Conservation (phyloP, 2,329 filamentous ascomycete genomes). For the Zarea fungicola region DNA sequence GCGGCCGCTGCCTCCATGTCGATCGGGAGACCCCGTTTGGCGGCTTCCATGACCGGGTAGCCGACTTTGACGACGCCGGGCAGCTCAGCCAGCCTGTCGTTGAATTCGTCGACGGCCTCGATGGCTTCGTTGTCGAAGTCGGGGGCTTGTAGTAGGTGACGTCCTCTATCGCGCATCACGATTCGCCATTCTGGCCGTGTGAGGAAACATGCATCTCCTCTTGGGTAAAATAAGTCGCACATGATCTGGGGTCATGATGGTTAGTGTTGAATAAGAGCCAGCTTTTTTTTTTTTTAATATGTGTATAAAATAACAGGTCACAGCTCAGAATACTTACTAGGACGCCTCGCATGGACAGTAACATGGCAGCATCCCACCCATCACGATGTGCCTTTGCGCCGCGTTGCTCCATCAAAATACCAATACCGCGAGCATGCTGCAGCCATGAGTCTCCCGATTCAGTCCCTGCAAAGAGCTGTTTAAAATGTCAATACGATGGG, state of each 20-base stretch:
- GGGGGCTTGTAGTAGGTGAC: conserved; percentile 23
- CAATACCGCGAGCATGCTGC: conserved; percentile 34
- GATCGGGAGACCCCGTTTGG: conserved; percentile 23
- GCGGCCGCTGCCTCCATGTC: conserved; percentile 24
- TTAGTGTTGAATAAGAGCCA: too few relatives aligned
- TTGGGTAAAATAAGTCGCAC: conserved; percentile 33
- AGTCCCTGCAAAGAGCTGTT: conserved; percentile 39
- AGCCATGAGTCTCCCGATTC: conserved; percentile 31
- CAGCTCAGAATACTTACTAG: conserved; percentile 25
- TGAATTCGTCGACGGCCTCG: conserved; percentile 28
- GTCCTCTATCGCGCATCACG: conserved; percentile 24
- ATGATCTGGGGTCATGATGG: conserved; percentile 26
- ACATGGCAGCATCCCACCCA: conserved; percentile 32
- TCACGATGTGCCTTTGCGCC: conserved; percentile 30
- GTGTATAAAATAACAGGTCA: not conserved
- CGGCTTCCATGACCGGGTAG: conserved; percentile 28
- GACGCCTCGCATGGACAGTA: conserved; percentile 33
- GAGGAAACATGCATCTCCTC: conserved; percentile 31
- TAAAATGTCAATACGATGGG: not conserved
- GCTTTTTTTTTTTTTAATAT: not conserved
- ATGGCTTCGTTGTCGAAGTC: conserved; percentile 20
- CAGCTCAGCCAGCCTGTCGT: conserved; percentile 29
- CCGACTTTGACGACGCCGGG: conserved; percentile 28
- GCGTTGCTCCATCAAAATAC: conserved; percentile 33
- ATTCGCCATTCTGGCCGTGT: conserved; percentile 31